Evolutionary conservation across 306 rosid species (phyloP), one percentile per base, ranked within the genome.

Genomic region (Vigna radiata): DNA sequence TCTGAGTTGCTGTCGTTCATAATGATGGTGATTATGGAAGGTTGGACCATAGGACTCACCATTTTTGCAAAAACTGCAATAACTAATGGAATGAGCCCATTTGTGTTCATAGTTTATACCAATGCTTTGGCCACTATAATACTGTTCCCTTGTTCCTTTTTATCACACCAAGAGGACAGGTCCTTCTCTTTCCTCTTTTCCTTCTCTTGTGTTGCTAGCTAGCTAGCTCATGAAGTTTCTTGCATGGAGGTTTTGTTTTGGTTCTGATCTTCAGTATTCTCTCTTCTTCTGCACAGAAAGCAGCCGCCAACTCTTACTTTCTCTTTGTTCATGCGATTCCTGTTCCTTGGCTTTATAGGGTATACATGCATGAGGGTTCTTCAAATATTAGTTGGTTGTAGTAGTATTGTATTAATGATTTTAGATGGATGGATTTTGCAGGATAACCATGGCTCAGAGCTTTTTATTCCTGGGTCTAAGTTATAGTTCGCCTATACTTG

Each of bases 301-400:
- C 84, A 87, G 77, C 60, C 27, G 52, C 80, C 90, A 78, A 8
- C 86, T 77, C 85, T 90, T 77, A 86, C 84, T 79, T 79, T 83
- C 41, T 64, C 86, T 79, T 83, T 90, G 79, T 83, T 94, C 61
- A 37, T 81, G 76, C 72, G 91, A 43, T 76, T 90, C 84, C 77
- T 90, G 92, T 67, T 90, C 41, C 69, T 94, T 60, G 94, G 96
- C 63, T 79, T 94, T n/a, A 88, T 83, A 19, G 98, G 96, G 97
- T 92, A 77, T 23, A 5, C 27, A 58, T 63, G 19, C 15, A 4
- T 7, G 49, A 52, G 18, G 16, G 41, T 36, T 36, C 12, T 37
- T 37, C 43, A 7, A 37, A 37, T 37, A 7, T 8, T 37, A 6
- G 9, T 13, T 59, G 4, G 65, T 6, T 58, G 16, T 2, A 39